Evolutionary conservation across 1,139 yeast species (phyloP), one percentile per base, ranked within the genome.

Genomic region (Lodderomyces metapsilosis): DNA sequence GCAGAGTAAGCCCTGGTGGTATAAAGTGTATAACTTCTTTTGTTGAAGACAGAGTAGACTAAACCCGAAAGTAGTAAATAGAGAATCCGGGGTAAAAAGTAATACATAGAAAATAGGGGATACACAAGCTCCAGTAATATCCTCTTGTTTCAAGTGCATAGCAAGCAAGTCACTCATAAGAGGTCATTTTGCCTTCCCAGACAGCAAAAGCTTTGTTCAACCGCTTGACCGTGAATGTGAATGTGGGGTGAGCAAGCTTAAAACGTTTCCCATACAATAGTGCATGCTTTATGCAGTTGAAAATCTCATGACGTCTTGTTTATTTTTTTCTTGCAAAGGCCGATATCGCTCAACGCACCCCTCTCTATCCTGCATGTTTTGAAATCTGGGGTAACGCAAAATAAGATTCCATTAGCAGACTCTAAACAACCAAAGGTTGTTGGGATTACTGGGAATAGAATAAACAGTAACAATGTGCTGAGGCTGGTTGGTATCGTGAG

Each of bases 1-100:
- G 10, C 71, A 66, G 48, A 45, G 47, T 38, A 61, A 54, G 46
- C 61, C 66, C 5, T 48, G 60, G 45, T 53, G 51, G 45, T 48
- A 45, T 41, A 62, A 59, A 48, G 30, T 56, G 15, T 61, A 51
- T 43, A 49, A 52, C 23, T 42, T 52, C 38, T 52, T 60, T 43
- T 65, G 69, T 40, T 59, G 44, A 40, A n/a, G 23, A n/a, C n/a
- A n/a, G n/a, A n/a, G n/a, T n/a, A n/a, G n/a, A n/a, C n/a, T n/a
- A n/a, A n/a, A n/a, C 5, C 25, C 25, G 4, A 23, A 23, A 5
- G 11, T 23, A 23, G 25, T 7, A 23, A 23, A 23, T 23, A 10
- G 5, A 23, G 10, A 23, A 23, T 23, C 25, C 10, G 25, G 25
- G 25, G 25, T 23, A 5, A 23, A 9, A 23, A 8, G 10, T 8